Base-by-base conservation (phyloP, 805 yeast genomes). In the Candida alai region DNA sequence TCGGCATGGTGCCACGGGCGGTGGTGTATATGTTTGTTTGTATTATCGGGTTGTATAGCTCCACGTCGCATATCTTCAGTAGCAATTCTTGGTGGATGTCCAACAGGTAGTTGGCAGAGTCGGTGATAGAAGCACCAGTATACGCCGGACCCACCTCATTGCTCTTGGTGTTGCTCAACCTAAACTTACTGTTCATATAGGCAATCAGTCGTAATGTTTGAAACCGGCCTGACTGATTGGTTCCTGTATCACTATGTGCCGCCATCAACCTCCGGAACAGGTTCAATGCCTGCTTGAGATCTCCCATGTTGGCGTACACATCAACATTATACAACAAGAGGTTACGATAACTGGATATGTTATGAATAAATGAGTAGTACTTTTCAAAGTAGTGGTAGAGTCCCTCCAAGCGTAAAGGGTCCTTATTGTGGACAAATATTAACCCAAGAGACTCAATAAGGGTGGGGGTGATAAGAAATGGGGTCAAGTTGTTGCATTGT, bases 301-400 rank as follows among this genome's bases (percentile, higher is more conserved):
- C n/a, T n/a, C n/a, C n/a, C n/a, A n/a, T n/a, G n/a, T n/a, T n/a
- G n/a, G n/a, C n/a, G n/a, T n/a, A n/a, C n/a, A n/a, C n/a, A n/a
- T n/a, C n/a, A n/a, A n/a, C n/a, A n/a, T n/a, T n/a, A n/a, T n/a
- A n/a, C n/a, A n/a, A n/a, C n/a, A n/a, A n/a, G n/a, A n/a, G n/a
- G n/a, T n/a, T n/a, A n/a, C n/a, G n/a, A n/a, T n/a, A n/a, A n/a
- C 51, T 49, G 5, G 28, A 35, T 24, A 49, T 38, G 41, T 65
- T 62, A 19, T 60, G 53, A 13, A 48, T 39, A 30, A 54, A 52
- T 2, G 69, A 64, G 44, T 60, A 66, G 37, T 54, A 65, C 22
- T 67, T 44, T 42, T 57, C 58, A 47, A 65, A 65, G 39, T 66
- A 66, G 11, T 39, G 44, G 2, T 53, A 30, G 13, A 65, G 30